phyloP scores from a whole-genome alignment of 306 rosid species.

The Chamaecrista fasciculata region DNA sequence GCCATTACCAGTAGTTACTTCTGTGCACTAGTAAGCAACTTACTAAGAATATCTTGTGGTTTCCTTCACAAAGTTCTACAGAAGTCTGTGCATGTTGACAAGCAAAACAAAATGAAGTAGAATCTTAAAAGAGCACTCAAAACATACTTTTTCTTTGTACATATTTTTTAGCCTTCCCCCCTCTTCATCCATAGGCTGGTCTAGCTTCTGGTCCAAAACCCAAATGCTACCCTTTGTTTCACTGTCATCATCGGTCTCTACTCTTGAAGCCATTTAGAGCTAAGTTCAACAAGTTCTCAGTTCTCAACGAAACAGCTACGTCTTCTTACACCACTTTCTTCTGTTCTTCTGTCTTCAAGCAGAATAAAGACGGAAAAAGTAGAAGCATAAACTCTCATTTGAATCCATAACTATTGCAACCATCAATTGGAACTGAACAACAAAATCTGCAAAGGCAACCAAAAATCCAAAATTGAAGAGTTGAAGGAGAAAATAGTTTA shows the following conservation, averaged over 20 bases:
- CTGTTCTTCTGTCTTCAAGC: constrained; percentile 32
- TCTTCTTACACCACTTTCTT: constrained; percentile 25
- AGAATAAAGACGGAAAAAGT: constrained; percentile 18
- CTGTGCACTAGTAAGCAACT: neutral
- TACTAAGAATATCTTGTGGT: neutral
- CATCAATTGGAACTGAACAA: constrained; percentile 27
- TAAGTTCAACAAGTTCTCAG: constrained; percentile 22
- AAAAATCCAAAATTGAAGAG: constrained; percentile 26
- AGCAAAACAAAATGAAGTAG: neutral
- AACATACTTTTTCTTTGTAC: constrained; percentile 84
- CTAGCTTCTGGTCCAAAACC: constrained; percentile 89
- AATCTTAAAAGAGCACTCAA: neutral
- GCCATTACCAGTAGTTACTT: neutral
- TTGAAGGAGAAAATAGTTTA: constrained; percentile 1
- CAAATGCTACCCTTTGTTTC: constrained; percentile 78
- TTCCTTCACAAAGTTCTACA: neutral
- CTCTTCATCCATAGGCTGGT: constrained; percentile 95
- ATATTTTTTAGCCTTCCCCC: constrained; percentile 83
- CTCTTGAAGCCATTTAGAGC: constrained; percentile 59
- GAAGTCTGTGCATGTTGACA: neutral
- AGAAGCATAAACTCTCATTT: constrained; percentile 35
- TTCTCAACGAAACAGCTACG: constrained; percentile 15
- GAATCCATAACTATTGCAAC: constrained; percentile 30
- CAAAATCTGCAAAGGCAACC: constrained; percentile 31
- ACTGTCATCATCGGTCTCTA: constrained; percentile 51